phyloP scores from a whole-genome alignment of 371 early-diverging fungal genomes.

The Globomyces sp. region DNA sequence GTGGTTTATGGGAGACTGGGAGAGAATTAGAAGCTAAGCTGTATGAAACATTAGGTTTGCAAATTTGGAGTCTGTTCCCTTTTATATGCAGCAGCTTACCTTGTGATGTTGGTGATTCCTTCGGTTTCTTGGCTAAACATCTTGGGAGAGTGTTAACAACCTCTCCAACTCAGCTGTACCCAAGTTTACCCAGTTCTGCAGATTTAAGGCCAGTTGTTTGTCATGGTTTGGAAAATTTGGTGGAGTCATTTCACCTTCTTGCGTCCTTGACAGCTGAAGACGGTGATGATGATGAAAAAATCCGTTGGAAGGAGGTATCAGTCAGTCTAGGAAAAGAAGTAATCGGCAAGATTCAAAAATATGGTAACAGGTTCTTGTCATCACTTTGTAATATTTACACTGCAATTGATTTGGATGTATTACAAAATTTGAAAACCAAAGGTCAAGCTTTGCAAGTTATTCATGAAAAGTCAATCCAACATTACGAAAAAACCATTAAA shows the following conservation, averaged over 20 bases:
- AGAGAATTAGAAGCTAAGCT: slow-evolving; percentile 81
- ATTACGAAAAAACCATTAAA: slow-evolving; percentile 37
- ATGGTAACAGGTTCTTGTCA: slow-evolving; percentile 39
- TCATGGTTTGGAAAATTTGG: slow-evolving; percentile 67
- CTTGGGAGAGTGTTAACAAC: slow-evolving; percentile 42
- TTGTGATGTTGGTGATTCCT: slow-evolving; percentile 54
- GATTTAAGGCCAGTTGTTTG: slow-evolving; percentile 80
- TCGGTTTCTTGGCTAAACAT: slow-evolving; percentile 30
- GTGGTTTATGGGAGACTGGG: slow-evolving; percentile 51
- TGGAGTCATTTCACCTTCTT: slow-evolving; percentile 51
- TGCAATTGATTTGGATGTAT: slow-evolving; percentile 24
- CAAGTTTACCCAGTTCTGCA: slow-evolving; percentile 53
- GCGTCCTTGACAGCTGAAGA: slow-evolving; percentile 8
- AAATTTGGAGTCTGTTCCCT: slow-evolving; percentile 87
- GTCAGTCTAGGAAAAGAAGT: slow-evolving; percentile 20
- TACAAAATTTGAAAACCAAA: slow-evolving; percentile 27
- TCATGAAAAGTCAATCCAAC: slow-evolving; percentile 42
- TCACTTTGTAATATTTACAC: slow-evolving; percentile 50
- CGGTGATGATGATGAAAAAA: slow-evolving; percentile 23
- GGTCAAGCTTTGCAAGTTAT: slow-evolving; percentile 42
- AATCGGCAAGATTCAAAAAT: slow-evolving; percentile 22
- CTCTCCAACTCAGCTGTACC: slow-evolving; percentile 50
- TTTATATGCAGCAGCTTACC: slow-evolving; percentile 79
- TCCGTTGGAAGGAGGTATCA: slow-evolving; percentile 8
- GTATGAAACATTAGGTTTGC: slow-evolving; percentile 81